Evolutionary conservation across 2,329 filamentous ascomycete species (phyloP).

Genomic region (Thelonectria rubi): DNA sequence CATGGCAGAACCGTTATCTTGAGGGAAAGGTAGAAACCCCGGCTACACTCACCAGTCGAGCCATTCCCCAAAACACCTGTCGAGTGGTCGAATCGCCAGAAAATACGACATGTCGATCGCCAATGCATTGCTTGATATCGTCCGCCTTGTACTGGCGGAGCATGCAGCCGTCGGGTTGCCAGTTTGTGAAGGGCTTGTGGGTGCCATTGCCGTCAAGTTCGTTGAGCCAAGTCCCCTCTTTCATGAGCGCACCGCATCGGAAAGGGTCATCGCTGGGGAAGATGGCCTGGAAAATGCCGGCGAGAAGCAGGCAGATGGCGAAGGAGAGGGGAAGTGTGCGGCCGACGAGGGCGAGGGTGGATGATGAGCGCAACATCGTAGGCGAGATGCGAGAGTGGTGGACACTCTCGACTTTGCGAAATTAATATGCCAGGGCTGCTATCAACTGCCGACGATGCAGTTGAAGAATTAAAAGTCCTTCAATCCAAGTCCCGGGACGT

Average conservation of each 20-base stretch:
- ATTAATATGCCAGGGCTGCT: not conserved
- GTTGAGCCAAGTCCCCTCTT: conserved; percentile 60
- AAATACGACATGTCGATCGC: conserved; percentile 63
- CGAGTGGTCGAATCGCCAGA: conserved; percentile 68
- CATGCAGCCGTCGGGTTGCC: conserved; percentile 69
- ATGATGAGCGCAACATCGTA: conserved; percentile 27
- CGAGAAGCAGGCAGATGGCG: conserved; percentile 29
- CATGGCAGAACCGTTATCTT: too few relatives aligned
- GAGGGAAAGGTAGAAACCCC: not conserved
- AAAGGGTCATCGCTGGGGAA: conserved; percentile 53
- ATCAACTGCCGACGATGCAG: conserved; percentile 3
- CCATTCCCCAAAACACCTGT: conserved; percentile 66
- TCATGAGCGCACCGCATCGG: conserved; percentile 62
- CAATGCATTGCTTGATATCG: conserved; percentile 64
- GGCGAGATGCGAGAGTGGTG: conserved; percentile 5
- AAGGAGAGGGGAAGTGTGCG: conserved; percentile 34
- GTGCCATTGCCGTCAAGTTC: conserved; percentile 43
- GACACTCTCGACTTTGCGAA: not conserved
- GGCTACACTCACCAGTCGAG: conserved; percentile 39
- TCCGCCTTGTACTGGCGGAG: conserved; percentile 62
- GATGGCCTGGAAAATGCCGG: conserved; percentile 29
- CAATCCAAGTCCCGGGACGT: not conserved
- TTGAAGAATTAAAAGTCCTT: not conserved
- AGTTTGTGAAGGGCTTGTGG: conserved; percentile 54
- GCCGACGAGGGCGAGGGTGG: conserved; percentile 21